Percentiles rank a stretch among this genome's conserved stretches.
These are phyloP conservation scores for Claviceps pusilla DNA, from an alignment of 2,329 filamentous ascomycete species.

Conservation along the genomic window DNA sequence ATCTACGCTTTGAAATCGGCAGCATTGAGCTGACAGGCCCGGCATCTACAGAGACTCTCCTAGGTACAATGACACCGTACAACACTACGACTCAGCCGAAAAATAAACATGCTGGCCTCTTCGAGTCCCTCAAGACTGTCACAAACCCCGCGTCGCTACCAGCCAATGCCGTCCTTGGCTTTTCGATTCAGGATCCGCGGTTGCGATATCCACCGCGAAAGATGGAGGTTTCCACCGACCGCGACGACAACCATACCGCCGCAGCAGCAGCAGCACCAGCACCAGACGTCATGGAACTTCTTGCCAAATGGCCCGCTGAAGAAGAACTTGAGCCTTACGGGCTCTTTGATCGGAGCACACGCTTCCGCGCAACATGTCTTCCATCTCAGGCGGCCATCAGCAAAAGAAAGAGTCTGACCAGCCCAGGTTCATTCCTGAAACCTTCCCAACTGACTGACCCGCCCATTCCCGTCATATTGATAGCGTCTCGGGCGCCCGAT, in stretches of 20 bases:
- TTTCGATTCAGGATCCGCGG: slow-evolving; percentile 65
- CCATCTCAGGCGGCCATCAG: slow-evolving; percentile 72
- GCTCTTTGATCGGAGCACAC: slow-evolving; percentile 54
- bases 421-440: slow-evolving; percentile 48
- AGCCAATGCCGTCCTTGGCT: slow-evolving; percentile 52
- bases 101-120: slow-evolving; percentile 30
- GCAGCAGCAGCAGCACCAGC: slow-evolving; percentile 11
- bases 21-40: slow-evolving; percentile 48
- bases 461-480: slow-evolving; percentile 59
- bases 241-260: slow-evolving; percentile 11
- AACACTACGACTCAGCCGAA: slow-evolving; percentile 15
- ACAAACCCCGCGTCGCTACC: slow-evolving; percentile 59
- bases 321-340: slow-evolving; percentile 27
- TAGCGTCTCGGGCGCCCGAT: slow-evolving; percentile 39
- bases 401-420: slow-evolving; percentile 49
- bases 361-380: slow-evolving; percentile 49
- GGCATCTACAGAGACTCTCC: slow-evolving; percentile 62
- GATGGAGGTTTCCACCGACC: slow-evolving; percentile 23
- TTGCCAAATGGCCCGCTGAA: slow-evolving; percentile 57
- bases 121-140: slow-evolving; percentile 38
- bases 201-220: slow-evolving; percentile 59
- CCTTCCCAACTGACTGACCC: slow-evolving; percentile 45
- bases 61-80: slow-evolving; percentile 49
- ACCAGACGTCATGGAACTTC: slow-evolving; percentile 36
- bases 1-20: slow-evolving; percentile 53